Evolutionary conservation across 1,284 basidiomycete species (phyloP), one percentile per base, ranked within the genome.

Genomic region (Xerocomus subilludens): DNA sequence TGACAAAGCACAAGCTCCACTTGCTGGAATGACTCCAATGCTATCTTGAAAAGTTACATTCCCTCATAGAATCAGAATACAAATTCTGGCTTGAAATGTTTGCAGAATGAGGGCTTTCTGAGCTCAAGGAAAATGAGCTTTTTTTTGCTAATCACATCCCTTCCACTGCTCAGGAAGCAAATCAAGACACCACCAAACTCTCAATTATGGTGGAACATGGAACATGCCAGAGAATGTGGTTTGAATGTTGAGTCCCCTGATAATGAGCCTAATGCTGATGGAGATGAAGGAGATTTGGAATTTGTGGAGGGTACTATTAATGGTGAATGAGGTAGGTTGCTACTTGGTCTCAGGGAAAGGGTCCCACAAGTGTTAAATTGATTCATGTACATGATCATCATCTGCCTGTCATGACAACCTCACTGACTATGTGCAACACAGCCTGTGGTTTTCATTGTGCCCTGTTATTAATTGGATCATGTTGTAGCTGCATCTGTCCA

Each of bases 31-130:
- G 35, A 63, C 47, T 63, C n/a, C 64, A 67, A 13, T 5, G 7
- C 20, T 36, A 58, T n/a, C 27, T 72, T 33, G 59, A 71, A 62
- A 2, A 10, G 2, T 5, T 14, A 4, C 58, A 71, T 63, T 49
- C 47, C 7, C 47, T 49, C 25, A 49, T 23, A 25, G 47, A 69
- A 30, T 69, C 58, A 30, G 72, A 73, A 30, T 53, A 23, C 42
- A 51, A 64, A 25, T 18, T 53, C 23, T 71, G 69, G 55, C 47
- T 64, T 1, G 47, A 49, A 13, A 65, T 64, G 47, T 72, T 68
- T 18, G 55, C 56, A 0, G 53, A 67, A 38, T 55, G 42, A 38
- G 73, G 66, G 6, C 55, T 74, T 5, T 13, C 59, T 27, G 72
- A 58, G 13, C 69, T 64, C 60, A 64, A 21, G 59, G 69, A 71